Evolutionary conservation across 768 basidiomycete genomes (phyloP), one percentile per base, ranked within the genome.

Genomic region (Amanita thiersii): DNA sequence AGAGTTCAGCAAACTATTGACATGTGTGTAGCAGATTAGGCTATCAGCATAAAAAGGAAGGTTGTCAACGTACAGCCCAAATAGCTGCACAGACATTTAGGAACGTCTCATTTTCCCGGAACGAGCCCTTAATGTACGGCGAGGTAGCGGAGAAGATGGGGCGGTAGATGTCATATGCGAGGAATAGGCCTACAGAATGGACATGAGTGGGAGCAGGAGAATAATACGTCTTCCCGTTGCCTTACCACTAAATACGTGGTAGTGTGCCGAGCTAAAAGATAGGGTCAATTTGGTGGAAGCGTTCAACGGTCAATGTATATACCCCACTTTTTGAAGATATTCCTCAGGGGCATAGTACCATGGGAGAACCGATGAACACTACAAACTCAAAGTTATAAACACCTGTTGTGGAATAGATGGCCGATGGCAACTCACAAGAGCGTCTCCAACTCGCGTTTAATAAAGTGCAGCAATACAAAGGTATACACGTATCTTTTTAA

Each of bases 291-390:
- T 21, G 8, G 17, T 5, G 17, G 4, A 14, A 24, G 5, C 6
- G 19, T 24, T 25, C 11, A 7, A 12, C 40, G 10, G 7, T 23
- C 9, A 18, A 12, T 20, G 21, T 19, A 12, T 5, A 50, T 75
- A 0, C 9, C 42, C 4, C 11, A 96, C 94, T 99, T 99, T 59
- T 82, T 86, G 68, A 94, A 81, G 25, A 98, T 74, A 56, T 90
- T 87, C 45, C 56, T 54, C 44, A 82, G 61, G 1, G 94, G 96
- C 86, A 98, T 94, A 0, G 94, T 96, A 1, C 80, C 86, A 62
- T 91, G 79, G 21, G 92, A 97, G 72, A 97, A 98, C 8, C 88
- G 85, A 58, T 99, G 96, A 1, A 99, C 77, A 54, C 86, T 89
- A 38, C 5, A 10, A 38, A 15, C 5, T 34, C 15, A 33, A n/a